Conservation (phyloP, 805 yeast genomes). For the Teunomyces barrocoloradensis region DNA sequence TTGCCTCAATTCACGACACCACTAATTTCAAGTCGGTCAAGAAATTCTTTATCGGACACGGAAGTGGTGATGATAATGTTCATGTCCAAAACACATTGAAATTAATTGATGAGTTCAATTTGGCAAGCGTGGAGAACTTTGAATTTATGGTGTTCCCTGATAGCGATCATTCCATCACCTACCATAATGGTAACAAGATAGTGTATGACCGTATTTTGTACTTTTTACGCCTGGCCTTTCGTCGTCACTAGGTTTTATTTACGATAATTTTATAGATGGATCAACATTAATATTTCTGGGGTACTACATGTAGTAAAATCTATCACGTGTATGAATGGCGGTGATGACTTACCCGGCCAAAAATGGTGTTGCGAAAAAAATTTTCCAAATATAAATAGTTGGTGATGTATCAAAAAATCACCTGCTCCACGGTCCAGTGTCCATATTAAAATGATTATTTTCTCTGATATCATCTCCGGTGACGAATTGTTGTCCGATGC, state of each 20-base stretch:
- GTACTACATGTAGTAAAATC: neutral
- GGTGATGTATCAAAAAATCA: neutral
- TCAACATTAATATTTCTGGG: neutral
- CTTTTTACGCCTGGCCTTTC: constrained; percentile 8
- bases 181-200: constrained; percentile 69
- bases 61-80: constrained; percentile 83
- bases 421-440: constrained; percentile 5
- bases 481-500: constrained; percentile 98
- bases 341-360: constrained; percentile 3
- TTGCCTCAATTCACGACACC: constrained; percentile 43
- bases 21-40: constrained; percentile 46
- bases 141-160: constrained; percentile 81
- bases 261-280: neutral
- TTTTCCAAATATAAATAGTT: constrained; percentile 4
- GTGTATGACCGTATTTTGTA: constrained; percentile 52
- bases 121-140: constrained; percentile 74
- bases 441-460: constrained; percentile 36
- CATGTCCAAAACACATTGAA: constrained; percentile 69
- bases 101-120: constrained; percentile 58
- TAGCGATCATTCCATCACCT: constrained; percentile 69
- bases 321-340: constrained; percentile 5
- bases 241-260: neutral
- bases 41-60: constrained; percentile 71
- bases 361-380: neutral
- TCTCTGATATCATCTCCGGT: constrained; percentile 77